Evolutionary conservation across 306 rosid genomes (phyloP), one percentile per base, ranked within the genome.

Genomic region (Medicago arabica): DNA sequence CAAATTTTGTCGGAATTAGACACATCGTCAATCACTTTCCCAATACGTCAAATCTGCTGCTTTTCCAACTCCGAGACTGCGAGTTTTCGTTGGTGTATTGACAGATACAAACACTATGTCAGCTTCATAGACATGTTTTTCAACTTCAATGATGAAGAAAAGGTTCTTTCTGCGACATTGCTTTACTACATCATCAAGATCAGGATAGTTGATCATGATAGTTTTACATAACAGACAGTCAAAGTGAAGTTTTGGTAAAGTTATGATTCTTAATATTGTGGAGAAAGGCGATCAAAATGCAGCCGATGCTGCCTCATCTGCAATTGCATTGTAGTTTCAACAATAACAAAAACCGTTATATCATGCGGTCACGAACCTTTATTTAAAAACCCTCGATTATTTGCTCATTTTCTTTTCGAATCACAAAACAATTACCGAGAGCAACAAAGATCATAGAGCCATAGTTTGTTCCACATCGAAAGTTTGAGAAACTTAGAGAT

Each of bases 1-100:
- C 97, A 73, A 1, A 89, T 93, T 81, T 93, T 86, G 23, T 88
- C 88, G 8, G 97, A 89, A 62, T 89, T 88, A 3, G 97, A 93
- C 28, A 93, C 98, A 67, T 91, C 97, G 8, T 97, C 98, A 62
- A 93, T 93, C 98, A 31, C 97, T 93, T 85, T 93, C 97, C 98
- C 98, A 93, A 17, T 93, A 93, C 17, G 98, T 91, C 75, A 93
- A 85, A 85, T 93, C 98, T 13, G 98, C 98, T 19, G 97, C 98
- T 73, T 93, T 93, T 8, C 97, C 97, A 7, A 97, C 98, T 67
- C 97, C 96, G 39, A 93, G 97, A 39, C 98, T n/a, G 17, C 82
- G 75, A 18, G 98, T 93, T 77, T 93, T 93, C 9, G 97, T 93
- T 6, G 98, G 98, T 13, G 98, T 93, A 84, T 93, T 93, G 86